Percentiles rank a stretch among this genome's conserved stretches.
Conservation (phyloP, 371 early-diverging fungal species). For the Mortierella sp. region DNA sequence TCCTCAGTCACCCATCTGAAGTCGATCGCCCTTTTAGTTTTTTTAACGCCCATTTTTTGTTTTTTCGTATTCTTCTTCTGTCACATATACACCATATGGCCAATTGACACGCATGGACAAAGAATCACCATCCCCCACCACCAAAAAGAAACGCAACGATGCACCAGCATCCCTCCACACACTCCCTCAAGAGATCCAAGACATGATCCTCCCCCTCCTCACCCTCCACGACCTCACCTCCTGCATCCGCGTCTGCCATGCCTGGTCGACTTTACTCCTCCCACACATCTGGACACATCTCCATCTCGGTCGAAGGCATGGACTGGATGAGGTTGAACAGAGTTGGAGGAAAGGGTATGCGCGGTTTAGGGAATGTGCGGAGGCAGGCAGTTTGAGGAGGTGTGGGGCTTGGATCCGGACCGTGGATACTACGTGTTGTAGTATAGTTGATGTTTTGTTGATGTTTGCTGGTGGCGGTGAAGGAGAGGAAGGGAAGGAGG, state of each 20-base stretch:
- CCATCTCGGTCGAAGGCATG: neutral
- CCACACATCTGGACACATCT: neutral
- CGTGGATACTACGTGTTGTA: constrained; percentile 5
- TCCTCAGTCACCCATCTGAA: too few species aligned
- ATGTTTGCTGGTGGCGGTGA: neutral
- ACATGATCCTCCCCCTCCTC: neutral
- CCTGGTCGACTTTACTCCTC: neutral
- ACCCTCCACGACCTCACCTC: neutral
- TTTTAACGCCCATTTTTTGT: neutral
- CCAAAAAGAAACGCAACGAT: neutral
- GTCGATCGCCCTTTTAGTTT: neutral
- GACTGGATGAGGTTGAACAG: neutral
- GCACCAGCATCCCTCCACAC: neutral
- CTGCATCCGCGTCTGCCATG: neutral
- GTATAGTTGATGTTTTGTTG: neutral
- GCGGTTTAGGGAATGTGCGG: neutral
- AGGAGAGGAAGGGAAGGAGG: neutral
- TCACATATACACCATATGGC: neutral
- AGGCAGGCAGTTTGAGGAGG: neutral
- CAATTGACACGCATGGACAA: neutral
- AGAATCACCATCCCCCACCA: neutral
- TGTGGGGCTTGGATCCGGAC: neutral
- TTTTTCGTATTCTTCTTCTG: neutral
- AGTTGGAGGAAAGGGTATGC: neutral
- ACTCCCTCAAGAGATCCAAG: neutral